Conservation (phyloP, 2,329 filamentous ascomycete genomes). For the Nectriaceae sp. region DNA sequence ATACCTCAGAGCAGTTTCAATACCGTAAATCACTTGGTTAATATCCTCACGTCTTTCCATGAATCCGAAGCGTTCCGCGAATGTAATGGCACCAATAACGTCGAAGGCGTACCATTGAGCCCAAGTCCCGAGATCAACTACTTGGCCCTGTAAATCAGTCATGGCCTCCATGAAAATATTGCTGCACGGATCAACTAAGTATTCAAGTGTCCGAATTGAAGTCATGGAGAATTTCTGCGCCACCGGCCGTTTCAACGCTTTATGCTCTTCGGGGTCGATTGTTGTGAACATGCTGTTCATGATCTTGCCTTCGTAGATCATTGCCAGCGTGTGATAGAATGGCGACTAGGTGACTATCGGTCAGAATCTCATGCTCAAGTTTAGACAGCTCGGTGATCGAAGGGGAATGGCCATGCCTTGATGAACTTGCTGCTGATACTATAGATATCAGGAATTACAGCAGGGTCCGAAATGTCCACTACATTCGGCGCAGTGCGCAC, state of each 20-base stretch:
- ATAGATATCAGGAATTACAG: slow-evolving; percentile 10
- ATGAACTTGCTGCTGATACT: slow-evolving; percentile 12
- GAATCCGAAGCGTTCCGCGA: slow-evolving; percentile 62
- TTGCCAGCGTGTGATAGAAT: slow-evolving; percentile 2
- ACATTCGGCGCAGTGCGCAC: slow-evolving; percentile 20
- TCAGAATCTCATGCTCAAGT: no score
- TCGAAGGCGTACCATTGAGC: slow-evolving; percentile 67
- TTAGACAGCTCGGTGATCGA: no score
- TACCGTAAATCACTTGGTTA: slow-evolving; percentile 54
- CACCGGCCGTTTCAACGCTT: slow-evolving; percentile 12
- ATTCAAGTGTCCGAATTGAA: slow-evolving; percentile 9
- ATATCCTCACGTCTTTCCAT: slow-evolving; percentile 62
- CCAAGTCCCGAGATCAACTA: slow-evolving; percentile 57
- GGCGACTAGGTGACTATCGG: no score
- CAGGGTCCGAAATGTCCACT: slow-evolving; percentile 16
- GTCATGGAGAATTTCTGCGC: slow-evolving; percentile 18
- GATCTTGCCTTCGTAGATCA: slow-evolving; percentile 1
- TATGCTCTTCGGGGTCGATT: slow-evolving; percentile 8
- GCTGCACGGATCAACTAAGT: slow-evolving; percentile 10
- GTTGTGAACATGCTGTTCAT: slow-evolving; percentile 17
- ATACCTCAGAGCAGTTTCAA: slow-evolving; percentile 28
- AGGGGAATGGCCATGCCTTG: no score
- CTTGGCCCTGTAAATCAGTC: slow-evolving; percentile 6
- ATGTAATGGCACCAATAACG: slow-evolving; percentile 63
- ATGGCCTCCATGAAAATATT: slow-evolving; percentile 7